These are phyloP conservation scores for Ogataea pignaliae DNA, from an alignment of 805 yeast species.

Conservation along the genomic window DNA sequence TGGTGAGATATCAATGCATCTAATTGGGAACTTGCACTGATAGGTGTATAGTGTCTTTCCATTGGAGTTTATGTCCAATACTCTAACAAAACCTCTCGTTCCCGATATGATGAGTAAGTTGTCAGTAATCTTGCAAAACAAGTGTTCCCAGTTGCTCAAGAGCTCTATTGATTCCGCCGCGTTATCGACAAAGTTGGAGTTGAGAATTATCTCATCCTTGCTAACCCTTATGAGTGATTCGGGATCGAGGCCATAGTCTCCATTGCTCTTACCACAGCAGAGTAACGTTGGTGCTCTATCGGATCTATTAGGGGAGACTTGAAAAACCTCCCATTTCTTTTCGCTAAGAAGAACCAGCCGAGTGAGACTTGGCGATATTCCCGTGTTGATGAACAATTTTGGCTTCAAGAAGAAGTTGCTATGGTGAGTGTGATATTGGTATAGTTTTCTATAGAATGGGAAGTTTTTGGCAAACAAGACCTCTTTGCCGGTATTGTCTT, in stretches of 20 bases:
- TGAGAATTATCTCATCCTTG: conserved; percentile 18
- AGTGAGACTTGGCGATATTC: conserved; percentile 60
- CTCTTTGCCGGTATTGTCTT: conserved; percentile 40
- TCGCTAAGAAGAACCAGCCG: conserved; percentile 63
- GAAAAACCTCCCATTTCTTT: conserved; percentile 69
- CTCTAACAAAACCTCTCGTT: conserved; percentile 64
- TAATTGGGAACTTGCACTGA: conserved; percentile 66
- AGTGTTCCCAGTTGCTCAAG: conserved; percentile 52
- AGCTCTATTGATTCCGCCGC: conserved; percentile 28
- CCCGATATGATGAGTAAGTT: conserved; percentile 63
- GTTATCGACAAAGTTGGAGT: conserved; percentile 26
- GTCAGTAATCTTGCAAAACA: conserved; percentile 56
- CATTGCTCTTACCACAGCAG: conserved; percentile 66
- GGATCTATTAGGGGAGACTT: conserved; percentile 40
- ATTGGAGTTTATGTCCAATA: conserved; percentile 48
- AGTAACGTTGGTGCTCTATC: conserved; percentile 48
- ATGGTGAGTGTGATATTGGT: conserved; percentile 47
- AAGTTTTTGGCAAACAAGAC: conserved; percentile 71
- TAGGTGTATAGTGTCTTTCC: conserved; percentile 70
- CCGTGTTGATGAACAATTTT: conserved; percentile 48
- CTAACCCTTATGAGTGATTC: conserved; percentile 32
- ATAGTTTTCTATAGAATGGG: conserved; percentile 69
- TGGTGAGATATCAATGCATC: conserved; percentile 71
- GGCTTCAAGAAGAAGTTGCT: conserved; percentile 45
- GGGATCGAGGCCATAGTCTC: conserved; percentile 57